Conservation (phyloP, 208 protist genomes). For the Leishmania tarentolae region DNA sequence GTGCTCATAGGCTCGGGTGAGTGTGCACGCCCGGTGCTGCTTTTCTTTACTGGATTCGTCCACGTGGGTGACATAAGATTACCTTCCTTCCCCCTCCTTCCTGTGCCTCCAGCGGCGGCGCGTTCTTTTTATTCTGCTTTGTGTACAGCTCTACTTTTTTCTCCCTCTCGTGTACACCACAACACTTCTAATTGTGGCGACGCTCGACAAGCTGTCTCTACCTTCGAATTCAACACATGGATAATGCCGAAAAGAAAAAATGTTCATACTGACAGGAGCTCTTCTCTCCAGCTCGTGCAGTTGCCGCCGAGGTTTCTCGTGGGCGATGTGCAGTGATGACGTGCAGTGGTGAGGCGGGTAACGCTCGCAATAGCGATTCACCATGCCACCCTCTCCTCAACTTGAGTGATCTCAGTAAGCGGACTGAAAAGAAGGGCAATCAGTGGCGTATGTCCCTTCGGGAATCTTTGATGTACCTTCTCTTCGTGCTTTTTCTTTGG, state of each 20-base stretch:
- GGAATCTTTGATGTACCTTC: not conserved
- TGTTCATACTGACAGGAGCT: not conserved
- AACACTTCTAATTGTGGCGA: not conserved
- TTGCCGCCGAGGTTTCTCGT: not conserved
- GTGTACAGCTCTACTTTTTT: not conserved
- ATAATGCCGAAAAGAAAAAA: not conserved
- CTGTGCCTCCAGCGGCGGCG: not conserved
- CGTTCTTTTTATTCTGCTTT: not conserved
- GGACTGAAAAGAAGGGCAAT: not conserved
- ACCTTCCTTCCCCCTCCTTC: not conserved
- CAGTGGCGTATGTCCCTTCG: not conserved
- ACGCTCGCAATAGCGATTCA: not conserved
- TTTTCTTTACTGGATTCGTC: not conserved
- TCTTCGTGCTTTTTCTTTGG: not conserved
- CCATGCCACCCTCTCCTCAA: not conserved
- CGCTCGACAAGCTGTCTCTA: not conserved
- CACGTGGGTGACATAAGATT: not conserved
- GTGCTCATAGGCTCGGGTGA: not conserved
- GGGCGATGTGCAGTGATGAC: not conserved
- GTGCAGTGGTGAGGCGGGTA: not conserved
- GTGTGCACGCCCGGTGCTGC: not conserved
- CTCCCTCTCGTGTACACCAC: constrained; percentile 1
- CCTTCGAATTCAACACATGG: not conserved
- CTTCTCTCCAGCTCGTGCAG: not conserved
- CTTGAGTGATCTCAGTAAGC: not conserved